Evolutionary conservation across 805 yeast species (phyloP), one percentile per base, ranked within the genome.

Genomic region (Ogataea kodamae): DNA sequence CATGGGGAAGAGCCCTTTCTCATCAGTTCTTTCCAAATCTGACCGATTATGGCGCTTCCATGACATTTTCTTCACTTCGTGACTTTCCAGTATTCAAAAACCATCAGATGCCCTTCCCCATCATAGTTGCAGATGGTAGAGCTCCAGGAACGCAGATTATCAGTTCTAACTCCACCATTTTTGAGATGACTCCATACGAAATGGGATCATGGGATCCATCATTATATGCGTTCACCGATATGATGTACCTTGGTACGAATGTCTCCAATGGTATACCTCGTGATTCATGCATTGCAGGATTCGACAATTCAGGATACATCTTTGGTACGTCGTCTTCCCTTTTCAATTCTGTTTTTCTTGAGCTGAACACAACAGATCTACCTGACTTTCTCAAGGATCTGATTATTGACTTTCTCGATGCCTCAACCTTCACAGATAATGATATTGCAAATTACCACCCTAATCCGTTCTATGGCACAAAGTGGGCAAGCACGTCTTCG

Each of bases 131-230:
- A 9, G 76, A 76, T 50, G 85, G 84, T 30, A 66, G 86, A 59
- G 64, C 70, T n/a, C 85, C 85, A 8, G 76, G 75, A 17, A 68
- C 81, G 3, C 30, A 42, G 4, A 67, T 81, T 30, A 62, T 82
- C 30, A 68, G 72, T 40, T 54, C 60, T 19, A 87, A 85, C 63
- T 78, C 94, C 6, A 84, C 95, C 1, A 70, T 68, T 33, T 74
- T 78, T 43, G 76, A 78, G 45, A 57, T 75, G 45, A 71, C 69
- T 30, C 89, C 94, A 9, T 79, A 64, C 48, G 84, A 81, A 53
- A 60, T 87, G 51, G 96, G 96, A 9, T 78, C 94, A 4, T 87
- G 95, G 95, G 96, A 88, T 53, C 82, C 86, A 9, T 65, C 81
- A 1, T 59, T 84, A 35, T 65, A 70, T 35, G 62, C 81, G 3